Conservation (phyloP, 164 flowering plant species). For the Hamamelis virginiana region DNA sequence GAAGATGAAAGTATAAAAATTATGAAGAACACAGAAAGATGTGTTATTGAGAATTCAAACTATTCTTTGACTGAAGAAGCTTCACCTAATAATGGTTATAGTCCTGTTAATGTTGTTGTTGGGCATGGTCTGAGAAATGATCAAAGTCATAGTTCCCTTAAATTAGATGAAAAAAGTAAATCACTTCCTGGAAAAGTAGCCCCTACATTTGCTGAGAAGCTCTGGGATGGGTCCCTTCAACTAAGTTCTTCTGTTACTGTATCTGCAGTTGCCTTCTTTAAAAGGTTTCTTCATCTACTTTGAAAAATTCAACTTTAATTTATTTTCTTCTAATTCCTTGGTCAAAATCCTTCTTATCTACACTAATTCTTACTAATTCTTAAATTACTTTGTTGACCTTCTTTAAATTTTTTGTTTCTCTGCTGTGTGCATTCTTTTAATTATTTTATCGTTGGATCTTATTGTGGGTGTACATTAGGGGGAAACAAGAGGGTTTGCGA, state of each 20-base stretch:
- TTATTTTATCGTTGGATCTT: not conserved
- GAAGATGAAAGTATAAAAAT: conserved; percentile 7
- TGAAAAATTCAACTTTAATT: not conserved
- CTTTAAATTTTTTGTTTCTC: not conserved
- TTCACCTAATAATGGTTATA: conserved; percentile 8
- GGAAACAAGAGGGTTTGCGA: not conserved
- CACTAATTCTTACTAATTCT: not conserved
- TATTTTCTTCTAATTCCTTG: not conserved
- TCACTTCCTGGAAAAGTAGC: conserved; percentile 22
- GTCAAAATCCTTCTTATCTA: not conserved
- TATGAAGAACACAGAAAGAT: conserved; percentile 6
- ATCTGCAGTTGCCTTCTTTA: conserved; percentile 54
- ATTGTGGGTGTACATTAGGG: not conserved
- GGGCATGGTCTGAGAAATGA: conserved; percentile 14
- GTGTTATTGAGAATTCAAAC: conserved; percentile 6
- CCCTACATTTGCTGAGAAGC: conserved; percentile 32
- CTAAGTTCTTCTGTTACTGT: conserved; percentile 42
- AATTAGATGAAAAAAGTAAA: conserved; percentile 16
- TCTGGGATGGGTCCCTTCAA: conserved; percentile 66
- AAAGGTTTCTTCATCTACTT: conserved; percentile 41
- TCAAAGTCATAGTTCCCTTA: conserved; percentile 6
- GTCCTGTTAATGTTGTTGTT: conserved; percentile 3
- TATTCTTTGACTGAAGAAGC: conserved; percentile 7
- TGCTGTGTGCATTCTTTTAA: not conserved
- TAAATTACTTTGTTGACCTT: not conserved